phyloP scores from a whole-genome alignment of 2,329 filamentous ascomycete species.

The Stylonectria norvegica region DNA sequence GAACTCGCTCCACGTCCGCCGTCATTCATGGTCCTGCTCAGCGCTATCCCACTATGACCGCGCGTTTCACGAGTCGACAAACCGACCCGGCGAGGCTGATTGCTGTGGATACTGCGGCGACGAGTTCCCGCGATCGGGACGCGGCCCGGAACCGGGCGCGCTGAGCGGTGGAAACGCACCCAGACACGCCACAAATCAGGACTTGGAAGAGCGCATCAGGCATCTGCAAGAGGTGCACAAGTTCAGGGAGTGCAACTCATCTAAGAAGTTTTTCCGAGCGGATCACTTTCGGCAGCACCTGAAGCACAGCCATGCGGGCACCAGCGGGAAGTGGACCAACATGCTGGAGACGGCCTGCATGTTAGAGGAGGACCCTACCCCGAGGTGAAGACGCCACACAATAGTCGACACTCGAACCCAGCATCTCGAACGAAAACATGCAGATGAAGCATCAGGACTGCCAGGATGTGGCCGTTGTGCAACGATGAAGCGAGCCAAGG shows the following conservation, averaged over 20 bases:
- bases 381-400: constrained; percentile 24
- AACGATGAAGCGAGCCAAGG: constrained; percentile 13
- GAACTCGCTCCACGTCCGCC: constrained; percentile 87
- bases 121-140: constrained; percentile 65
- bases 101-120: constrained; percentile 94
- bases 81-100: constrained; percentile 65
- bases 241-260: constrained; percentile 95
- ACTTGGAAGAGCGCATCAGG: constrained; percentile 83
- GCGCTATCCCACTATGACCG: constrained; percentile 73
- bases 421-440: too few relatives aligned
- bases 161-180: constrained; percentile 35
- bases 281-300: constrained; percentile 98
- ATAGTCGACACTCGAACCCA: not conserved
- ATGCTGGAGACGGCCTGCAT: constrained; percentile 96
- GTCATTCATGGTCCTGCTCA: constrained; percentile 96
- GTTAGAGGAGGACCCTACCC: constrained; percentile 68
- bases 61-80: constrained; percentile 80
- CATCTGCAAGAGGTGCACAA: constrained; percentile 93
- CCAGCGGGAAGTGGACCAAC: constrained; percentile 98
- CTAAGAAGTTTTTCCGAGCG: constrained; percentile 96
- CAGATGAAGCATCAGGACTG: too few relatives aligned
- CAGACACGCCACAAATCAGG: constrained; percentile 64
- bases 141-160: constrained; percentile 32
- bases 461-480: constrained; percentile 14
- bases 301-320: constrained; percentile 94